A percentile compares a stretch with the other conserved stretches of the same genome.
These are phyloP conservation scores for Rhodotorula graminis DNA, from an alignment of 768 basidiomycete genomes.

Conservation along the genomic window DNA sequence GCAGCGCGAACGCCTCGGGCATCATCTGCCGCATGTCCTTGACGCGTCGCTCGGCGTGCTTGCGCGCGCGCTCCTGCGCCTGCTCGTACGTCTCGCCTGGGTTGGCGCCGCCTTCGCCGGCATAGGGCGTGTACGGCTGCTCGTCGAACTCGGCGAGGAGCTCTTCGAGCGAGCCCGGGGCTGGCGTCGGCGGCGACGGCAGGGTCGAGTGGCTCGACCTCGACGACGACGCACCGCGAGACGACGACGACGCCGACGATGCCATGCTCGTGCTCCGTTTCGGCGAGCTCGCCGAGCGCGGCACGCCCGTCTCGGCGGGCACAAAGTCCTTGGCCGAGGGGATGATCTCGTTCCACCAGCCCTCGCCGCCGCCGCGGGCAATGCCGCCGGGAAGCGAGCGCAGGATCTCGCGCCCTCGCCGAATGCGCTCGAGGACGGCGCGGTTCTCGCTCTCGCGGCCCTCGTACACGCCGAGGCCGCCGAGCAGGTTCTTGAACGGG, in stretches of 20 bases:
- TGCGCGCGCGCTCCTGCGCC: constrained; percentile 17
- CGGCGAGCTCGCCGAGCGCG: background rate
- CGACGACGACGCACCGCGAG: background rate
- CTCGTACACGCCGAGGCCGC: constrained; percentile 22
- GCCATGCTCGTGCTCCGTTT: background rate
- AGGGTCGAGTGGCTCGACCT: background rate
- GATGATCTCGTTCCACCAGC: constrained; percentile 31
- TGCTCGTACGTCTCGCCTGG: constrained; percentile 16
- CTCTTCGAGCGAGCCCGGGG: constrained; percentile 2
- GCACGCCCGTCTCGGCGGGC: background rate
- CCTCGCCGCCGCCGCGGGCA: constrained; percentile 29
- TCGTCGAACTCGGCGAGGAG: constrained; percentile 23
- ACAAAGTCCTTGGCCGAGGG: background rate
- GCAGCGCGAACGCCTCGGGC: background rate
- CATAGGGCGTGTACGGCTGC: constrained; percentile 13
- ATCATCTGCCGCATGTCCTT: background rate
- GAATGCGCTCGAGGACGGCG: constrained; percentile 26
- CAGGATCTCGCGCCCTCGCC: constrained; percentile 15
- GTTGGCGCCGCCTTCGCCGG: constrained; percentile 11
- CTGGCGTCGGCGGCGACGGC: background rate
- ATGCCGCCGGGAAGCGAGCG: constrained; percentile 23
- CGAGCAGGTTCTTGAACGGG: constrained; percentile 26
- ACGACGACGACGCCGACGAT: background rate
- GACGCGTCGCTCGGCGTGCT: too few species aligned
- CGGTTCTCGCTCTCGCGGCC: constrained; percentile 30